Percentiles rank a stretch among this genome's conserved stretches.
These are phyloP conservation scores for Globisporangium nagaii DNA, from an alignment of 352 stramenopile genomes.

Conservation along the genomic window DNA sequence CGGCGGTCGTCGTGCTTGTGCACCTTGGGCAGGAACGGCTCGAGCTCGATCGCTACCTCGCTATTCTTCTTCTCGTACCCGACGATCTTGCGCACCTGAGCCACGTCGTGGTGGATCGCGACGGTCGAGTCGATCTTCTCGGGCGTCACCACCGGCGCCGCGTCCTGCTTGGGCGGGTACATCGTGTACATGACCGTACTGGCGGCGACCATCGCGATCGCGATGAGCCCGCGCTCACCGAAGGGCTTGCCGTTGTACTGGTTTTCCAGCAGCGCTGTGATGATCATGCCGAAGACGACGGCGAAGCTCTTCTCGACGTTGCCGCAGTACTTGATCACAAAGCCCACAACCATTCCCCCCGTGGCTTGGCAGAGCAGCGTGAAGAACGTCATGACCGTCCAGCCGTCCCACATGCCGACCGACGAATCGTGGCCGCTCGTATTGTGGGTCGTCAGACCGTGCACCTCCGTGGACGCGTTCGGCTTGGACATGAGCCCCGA, in stretches of 20 bases:
- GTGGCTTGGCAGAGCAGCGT: slow-evolving; percentile 65
- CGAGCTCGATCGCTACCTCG: slow-evolving; percentile 21
- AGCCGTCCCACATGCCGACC: slow-evolving; percentile 56
- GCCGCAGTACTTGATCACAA: slow-evolving; percentile 82
- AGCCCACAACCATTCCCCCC: slow-evolving; percentile 68
- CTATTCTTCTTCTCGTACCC: slow-evolving; percentile 33
- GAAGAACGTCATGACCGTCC: slow-evolving; percentile 55
- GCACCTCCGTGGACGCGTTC: slow-evolving; percentile 6
- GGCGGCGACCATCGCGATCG: slow-evolving; percentile 54
- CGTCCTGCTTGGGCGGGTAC: slow-evolving; percentile 36
- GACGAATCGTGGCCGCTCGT: slow-evolving; percentile 6
- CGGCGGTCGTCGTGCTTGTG: neutral
- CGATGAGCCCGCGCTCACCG: slow-evolving; percentile 39
- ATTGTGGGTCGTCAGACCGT: slow-evolving; percentile 4
- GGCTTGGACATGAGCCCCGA: slow-evolving; percentile 11
- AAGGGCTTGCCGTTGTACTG: slow-evolving; percentile 72
- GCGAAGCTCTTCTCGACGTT: slow-evolving; percentile 85
- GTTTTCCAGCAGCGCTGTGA: slow-evolving; percentile 66
- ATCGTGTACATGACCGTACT: slow-evolving; percentile 70
- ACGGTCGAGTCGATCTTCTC: slow-evolving; percentile 13
- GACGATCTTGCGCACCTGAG: slow-evolving; percentile 7
- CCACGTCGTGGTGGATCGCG: slow-evolving; percentile 2
- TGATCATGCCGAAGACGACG: slow-evolving; percentile 75
- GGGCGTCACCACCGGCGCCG: slow-evolving; percentile 13
- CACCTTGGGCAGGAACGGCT: slow-evolving; percentile 33